phyloP scores from a whole-genome alignment of 805 yeast genomes.

The Cyberlindnera maclurae region DNA sequence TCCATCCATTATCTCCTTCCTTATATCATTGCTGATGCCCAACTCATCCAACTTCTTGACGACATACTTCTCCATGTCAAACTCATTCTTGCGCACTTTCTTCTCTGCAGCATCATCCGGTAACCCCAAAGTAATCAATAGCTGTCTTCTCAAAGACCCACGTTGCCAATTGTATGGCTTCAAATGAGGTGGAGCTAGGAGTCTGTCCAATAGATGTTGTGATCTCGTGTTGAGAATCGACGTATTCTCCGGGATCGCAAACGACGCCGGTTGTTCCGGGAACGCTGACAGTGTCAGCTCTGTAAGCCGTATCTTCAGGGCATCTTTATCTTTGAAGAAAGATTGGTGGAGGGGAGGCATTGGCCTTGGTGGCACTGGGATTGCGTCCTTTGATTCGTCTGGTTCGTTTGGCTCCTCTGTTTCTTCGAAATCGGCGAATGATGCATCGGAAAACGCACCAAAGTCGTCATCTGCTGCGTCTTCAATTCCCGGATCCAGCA shows the following conservation, averaged over 20 bases:
- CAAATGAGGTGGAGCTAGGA: conserved; percentile 41
- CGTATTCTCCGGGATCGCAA: conserved; percentile 7
- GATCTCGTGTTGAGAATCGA: conserved; percentile 29
- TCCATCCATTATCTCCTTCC: conserved; percentile 16
- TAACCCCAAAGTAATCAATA: conserved; percentile 59
- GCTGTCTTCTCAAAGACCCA: conserved; percentile 55
- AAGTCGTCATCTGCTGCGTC: conserved; percentile 25
- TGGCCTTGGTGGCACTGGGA: conserved; percentile 1
- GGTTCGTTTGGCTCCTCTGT: conserved; percentile 6
- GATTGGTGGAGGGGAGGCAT: conserved; percentile 12
- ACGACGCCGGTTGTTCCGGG: conserved; percentile 6
- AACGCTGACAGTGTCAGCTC: conserved; percentile 8
- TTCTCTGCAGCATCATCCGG: conserved; percentile 64
- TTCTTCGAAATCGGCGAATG: conserved; percentile 27
- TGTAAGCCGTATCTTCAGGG: conserved; percentile 5
- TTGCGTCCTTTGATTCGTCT: background rate
- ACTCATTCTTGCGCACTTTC: conserved; percentile 17
- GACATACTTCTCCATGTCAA: conserved; percentile 16
- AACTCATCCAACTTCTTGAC: conserved; percentile 25
- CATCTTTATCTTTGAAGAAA: conserved; percentile 5
- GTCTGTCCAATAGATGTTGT: conserved; percentile 34
- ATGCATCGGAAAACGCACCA: conserved; percentile 29
- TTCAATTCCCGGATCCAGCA: background rate
- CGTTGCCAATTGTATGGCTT: conserved; percentile 64
- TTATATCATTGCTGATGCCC: conserved; percentile 27